phyloP scores from a whole-genome alignment of 179 eudicot species.

The Drosera spatulata region DNA sequence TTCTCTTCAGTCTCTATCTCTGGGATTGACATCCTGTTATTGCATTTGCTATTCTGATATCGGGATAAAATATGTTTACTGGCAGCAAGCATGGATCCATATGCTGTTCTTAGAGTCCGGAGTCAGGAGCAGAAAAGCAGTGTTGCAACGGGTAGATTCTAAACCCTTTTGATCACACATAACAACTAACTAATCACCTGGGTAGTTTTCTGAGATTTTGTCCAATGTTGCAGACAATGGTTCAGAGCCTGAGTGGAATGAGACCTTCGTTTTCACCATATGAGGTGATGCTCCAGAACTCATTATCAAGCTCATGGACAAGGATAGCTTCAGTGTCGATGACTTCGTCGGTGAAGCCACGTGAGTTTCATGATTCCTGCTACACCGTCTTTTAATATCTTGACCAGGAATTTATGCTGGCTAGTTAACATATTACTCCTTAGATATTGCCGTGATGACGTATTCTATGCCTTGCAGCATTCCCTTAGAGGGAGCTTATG shows the following conservation, averaged over 20 bases:
- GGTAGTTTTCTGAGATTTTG: too few relatives aligned
- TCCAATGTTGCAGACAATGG: constrained; percentile 40
- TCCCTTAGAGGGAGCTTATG: constrained; percentile 37
- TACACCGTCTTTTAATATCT: too few relatives aligned
- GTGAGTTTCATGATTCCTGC: constrained; percentile 21
- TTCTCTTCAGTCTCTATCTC: too few relatives aligned
- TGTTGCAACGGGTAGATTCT: constrained; percentile 41
- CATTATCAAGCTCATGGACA: constrained; percentile 33
- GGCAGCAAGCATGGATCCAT: constrained; percentile 64
- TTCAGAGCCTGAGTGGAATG: constrained; percentile 66
- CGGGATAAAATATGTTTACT: constrained; percentile 1
- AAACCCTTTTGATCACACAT: background rate
- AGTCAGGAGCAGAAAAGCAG: constrained; percentile 67
- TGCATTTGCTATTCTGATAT: background rate
- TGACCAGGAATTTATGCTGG: too few relatives aligned
- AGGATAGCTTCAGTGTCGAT: constrained; percentile 44
- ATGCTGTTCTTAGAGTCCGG: constrained; percentile 51
- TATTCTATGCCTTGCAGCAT: constrained; percentile 33
- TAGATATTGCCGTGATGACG: background rate
- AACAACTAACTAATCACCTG: too few relatives aligned
- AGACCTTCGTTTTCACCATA: constrained; percentile 58
- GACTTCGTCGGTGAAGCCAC: constrained; percentile 67
- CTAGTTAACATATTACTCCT: too few relatives aligned
- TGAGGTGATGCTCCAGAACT: constrained; percentile 19
- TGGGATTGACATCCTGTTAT: background rate